Evolutionary conservation across 768 basidiomycete genomes (phyloP), one percentile per base, ranked within the genome.

Genomic region (Hydnum rufescens): DNA sequence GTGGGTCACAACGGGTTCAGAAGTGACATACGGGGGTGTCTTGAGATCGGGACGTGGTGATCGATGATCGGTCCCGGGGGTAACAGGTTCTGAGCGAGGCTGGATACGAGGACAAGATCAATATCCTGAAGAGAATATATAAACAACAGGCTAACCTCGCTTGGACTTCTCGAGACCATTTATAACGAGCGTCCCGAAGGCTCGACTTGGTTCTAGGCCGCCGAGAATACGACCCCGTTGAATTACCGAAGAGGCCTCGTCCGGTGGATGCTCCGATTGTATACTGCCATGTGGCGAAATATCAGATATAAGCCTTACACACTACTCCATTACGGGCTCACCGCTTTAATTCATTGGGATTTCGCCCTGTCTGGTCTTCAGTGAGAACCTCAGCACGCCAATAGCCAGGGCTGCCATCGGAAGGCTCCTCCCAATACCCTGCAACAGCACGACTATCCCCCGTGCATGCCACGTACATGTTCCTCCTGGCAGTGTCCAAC

Each of bases 391-490:
- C 88, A 29, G 90, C 82, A 44, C 79, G 75, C 95, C 95, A 99
- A 51, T 70, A 71, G 6, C 85, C 85, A 28, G 44, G 44, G 51
- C 71, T 68, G 3, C 77, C 79, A 56, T 78, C 74, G 2, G 63
- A 65, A 3, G 72, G 71, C 49, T 76, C 73, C 57, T 86, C 79
- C 82, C 85, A 92, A 32, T 87, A 74, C 19, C 95, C 95, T 22
- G 93, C 92, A 4, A 99, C 89, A 8, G 95, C 95, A 47, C 95
- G 76, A 61, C 86, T 84, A 63, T 99, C 95, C 0, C 95, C 95
- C 3, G 89, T 80, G 58, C 80, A 79, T 5, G 93, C 93, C 31
- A 97, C 77, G 59, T 95, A 93, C 26, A 97, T 64, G 61, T 89
- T 78, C 43, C 72, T 74, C 54, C 82, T 73, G 4, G 80, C 77